Conservation (phyloP, 176 grass and related monocot species). For the Raddia guianensis region DNA sequence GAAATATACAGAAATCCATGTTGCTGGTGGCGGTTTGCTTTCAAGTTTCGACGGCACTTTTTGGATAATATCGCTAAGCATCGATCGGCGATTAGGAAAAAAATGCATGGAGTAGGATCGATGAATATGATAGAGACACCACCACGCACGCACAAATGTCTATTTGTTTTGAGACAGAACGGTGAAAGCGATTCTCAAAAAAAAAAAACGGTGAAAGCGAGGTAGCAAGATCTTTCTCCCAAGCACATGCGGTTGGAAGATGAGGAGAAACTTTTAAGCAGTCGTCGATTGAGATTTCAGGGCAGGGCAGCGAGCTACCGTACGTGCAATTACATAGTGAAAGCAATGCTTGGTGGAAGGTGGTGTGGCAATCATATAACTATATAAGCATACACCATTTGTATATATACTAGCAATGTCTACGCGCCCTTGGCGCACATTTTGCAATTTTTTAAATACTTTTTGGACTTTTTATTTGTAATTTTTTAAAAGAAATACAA, state of each 20-base stretch:
- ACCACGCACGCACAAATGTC: neutral
- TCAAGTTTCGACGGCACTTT: slow-evolving; percentile 10
- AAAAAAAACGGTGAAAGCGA: slow-evolving; percentile 13
- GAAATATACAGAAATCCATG: neutral
- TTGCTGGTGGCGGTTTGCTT: neutral
- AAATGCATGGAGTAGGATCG: neutral
- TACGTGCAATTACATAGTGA: neutral
- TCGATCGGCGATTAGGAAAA: neutral
- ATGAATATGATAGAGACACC: neutral
- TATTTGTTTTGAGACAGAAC: too few relatives aligned
- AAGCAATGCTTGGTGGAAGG: neutral
- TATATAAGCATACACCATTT: too few relatives aligned
- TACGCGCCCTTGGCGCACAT: too few relatives aligned
- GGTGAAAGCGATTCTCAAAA: slow-evolving; percentile 24
- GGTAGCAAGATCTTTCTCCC: neutral
- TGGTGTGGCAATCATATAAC: neutral
- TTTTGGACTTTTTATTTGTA: too few relatives aligned
- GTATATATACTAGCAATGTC: too few relatives aligned
- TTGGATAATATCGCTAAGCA: neutral
- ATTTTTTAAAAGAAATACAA: too few relatives aligned
- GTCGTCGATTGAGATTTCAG: neutral
- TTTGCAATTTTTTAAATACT: too few relatives aligned
- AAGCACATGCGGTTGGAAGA: slow-evolving; percentile 4
- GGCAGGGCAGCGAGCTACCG: neutral
- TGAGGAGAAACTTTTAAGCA: neutral